Evolutionary conservation across 2,329 filamentous ascomycete genomes (phyloP).

Genomic region (Elsinoe fawcettii): DNA sequence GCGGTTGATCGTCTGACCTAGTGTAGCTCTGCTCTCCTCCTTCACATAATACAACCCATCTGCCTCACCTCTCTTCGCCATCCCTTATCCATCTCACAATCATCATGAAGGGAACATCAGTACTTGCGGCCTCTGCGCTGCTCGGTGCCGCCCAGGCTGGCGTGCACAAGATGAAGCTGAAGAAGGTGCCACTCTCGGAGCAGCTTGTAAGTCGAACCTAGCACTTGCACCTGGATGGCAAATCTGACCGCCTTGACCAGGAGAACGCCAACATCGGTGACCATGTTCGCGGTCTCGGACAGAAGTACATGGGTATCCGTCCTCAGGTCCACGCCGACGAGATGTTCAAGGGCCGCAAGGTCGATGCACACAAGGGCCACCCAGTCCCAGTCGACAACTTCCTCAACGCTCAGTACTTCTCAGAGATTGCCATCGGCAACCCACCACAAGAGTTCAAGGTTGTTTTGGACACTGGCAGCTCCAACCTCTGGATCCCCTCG

Average conservation of each 20-base stretch:
- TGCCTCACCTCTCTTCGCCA: neutral
- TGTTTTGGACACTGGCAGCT: constrained; percentile 94
- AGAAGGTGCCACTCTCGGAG: constrained; percentile 88
- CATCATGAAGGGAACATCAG: constrained; percentile 75
- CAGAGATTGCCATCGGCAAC: constrained; percentile 85
- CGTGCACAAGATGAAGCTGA: constrained; percentile 92
- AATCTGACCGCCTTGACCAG: constrained; percentile 37
- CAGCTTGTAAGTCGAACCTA: constrained; percentile 66
- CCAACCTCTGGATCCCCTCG: constrained; percentile 97
- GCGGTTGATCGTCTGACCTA: constrained; percentile 10
- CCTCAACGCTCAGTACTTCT: constrained; percentile 98
- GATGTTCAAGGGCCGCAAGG: constrained; percentile 68
- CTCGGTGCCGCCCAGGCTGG: constrained; percentile 75
- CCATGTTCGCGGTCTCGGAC: constrained; percentile 74
- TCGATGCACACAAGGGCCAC: constrained; percentile 61
- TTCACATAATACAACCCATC: neutral
- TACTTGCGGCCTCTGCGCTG: constrained; percentile 72
- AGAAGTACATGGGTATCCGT: constrained; percentile 91
- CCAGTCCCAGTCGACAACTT: constrained; percentile 92
- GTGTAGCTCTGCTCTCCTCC: constrained; percentile 14
- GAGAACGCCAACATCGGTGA: constrained; percentile 69
- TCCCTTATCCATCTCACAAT: neutral
- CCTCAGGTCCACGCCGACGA: constrained; percentile 62
- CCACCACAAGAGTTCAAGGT: constrained; percentile 97
- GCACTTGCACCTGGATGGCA: constrained; percentile 3